These are phyloP conservation scores for Globisporangium mamillatum DNA, from an alignment of 352 stramenopile species.

Conservation along the genomic window DNA sequence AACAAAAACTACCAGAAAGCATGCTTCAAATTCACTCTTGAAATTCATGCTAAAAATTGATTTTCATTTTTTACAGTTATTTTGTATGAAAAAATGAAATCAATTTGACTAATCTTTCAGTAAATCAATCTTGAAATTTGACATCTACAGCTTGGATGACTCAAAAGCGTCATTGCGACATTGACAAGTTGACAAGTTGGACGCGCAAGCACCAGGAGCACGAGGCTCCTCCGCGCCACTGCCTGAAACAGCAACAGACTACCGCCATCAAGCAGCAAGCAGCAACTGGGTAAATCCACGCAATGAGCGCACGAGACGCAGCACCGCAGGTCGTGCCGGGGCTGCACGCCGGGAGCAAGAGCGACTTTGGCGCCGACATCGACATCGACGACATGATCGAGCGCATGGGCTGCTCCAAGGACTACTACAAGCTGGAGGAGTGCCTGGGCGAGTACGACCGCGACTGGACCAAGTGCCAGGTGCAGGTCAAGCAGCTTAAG, in stretches of 20 bases:
- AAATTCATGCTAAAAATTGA: no score
- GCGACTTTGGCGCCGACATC: conserved; percentile 72
- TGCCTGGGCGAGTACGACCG: conserved; percentile 77
- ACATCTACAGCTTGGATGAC: neutral
- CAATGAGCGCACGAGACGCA: conserved; percentile 1
- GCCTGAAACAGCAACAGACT: neutral
- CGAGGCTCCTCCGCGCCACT: neutral
- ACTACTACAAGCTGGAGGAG: conserved; percentile 87
- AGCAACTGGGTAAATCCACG: neutral
- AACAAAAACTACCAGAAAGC: neutral
- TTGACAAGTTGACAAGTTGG: neutral
- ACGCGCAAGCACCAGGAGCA: neutral
- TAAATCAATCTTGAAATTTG: no score
- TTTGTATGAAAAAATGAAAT: neutral
- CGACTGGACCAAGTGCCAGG: conserved; percentile 87
- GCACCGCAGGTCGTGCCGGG: conserved; percentile 41
- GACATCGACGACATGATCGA: conserved; percentile 86
- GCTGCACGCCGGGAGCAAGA: conserved; percentile 79
- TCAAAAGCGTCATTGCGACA: conserved; percentile 4
- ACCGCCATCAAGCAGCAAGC: neutral
- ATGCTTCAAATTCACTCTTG: neutral
- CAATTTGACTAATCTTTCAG: no score
- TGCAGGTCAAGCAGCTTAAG: conserved; percentile 74
- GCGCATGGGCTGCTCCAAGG: conserved; percentile 74
- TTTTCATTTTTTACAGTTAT: no score